Evolutionary conservation across 208 protist species (phyloP), one percentile per base, ranked within the genome.

Genomic region (Blastocrithidia nonstop): DNA sequence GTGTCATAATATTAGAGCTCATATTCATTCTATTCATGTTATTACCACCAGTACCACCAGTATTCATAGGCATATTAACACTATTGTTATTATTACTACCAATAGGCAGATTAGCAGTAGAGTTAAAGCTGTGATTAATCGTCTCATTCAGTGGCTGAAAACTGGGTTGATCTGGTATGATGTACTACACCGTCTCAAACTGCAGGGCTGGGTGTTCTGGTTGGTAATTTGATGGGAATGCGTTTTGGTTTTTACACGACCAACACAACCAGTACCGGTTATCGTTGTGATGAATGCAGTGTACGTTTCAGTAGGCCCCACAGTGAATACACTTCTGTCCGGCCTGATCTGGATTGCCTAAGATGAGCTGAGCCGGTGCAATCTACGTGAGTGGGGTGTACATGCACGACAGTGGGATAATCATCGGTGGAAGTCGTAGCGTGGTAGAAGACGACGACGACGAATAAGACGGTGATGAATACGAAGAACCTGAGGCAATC

Each of bases 331-430:
- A 93, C 38, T 41, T 27, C 20, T 71, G 64, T 20, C 61, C 67
- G 0, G 40, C 54, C 26, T 58, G 50, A 0, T 28, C 39, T 9
- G 62, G 65, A 23, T 73, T 59, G 11, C 65, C 73, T 19, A 76
- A 41, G 1, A 84, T 61, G 27, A 88, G 45, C 23, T 66, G 62
- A 24, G 26, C 39, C 4, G 61, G 35, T 4, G 66, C 60, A 15
- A 91, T 59, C 4, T 71, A 68, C 20, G 54, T 38, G 33, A 93
- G 63, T 6, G 84, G 84, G 6, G 75, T 80, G 75, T 88, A 86
- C 71, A 93, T 83, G 58, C 84, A 93, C n/a, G 66, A 61, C 60
- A 93, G 55, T 17, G 84, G 84, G 24, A 93, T 58, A 22, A 90
- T 60, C 80, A 88, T 90, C 54, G 76, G 72, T n/a, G 79, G 78